Evolutionary conservation across 1,284 basidiomycete genomes (phyloP).

Genomic region (Flammula alnicola): DNA sequence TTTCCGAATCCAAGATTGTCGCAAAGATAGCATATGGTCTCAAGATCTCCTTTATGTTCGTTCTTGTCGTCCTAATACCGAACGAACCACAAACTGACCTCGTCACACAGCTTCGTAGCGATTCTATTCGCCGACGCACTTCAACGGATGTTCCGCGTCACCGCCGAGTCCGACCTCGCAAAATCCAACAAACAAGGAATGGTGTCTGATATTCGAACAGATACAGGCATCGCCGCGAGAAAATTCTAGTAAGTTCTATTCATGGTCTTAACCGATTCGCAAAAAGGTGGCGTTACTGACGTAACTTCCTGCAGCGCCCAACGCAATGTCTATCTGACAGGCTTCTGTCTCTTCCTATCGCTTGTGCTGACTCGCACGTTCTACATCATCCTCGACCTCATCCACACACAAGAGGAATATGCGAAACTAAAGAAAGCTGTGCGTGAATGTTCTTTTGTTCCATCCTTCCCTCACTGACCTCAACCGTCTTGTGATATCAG

Average conservation of each 20-base stretch:
- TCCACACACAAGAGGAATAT: conserved; percentile 89
- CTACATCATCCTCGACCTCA: conserved; percentile 90
- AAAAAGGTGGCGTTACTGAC: conserved; percentile 9
- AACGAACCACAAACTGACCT: too few species aligned
- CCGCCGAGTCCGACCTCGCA: conserved; percentile 74
- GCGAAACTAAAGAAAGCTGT: conserved; percentile 79
- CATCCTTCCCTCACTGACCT: conserved; percentile 1
- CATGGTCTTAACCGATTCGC: neutral
- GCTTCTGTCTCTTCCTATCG: conserved; percentile 92
- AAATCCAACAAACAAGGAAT: conserved; percentile 56
- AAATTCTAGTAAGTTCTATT: conserved; percentile 84
- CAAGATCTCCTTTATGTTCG: conserved; percentile 95
- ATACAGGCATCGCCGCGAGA: conserved; percentile 86
- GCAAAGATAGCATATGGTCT: conserved; percentile 81
- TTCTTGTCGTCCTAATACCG: conserved; percentile 16
- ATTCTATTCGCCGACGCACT: conserved; percentile 90
- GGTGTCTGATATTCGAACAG: conserved; percentile 71
- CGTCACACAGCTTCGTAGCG: conserved; percentile 87
- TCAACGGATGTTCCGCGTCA: conserved; percentile 91
- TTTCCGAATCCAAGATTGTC: conserved; percentile 69
- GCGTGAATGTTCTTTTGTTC: conserved; percentile 26
- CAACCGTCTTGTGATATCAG: conserved; percentile 26
- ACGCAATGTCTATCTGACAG: conserved; percentile 88
- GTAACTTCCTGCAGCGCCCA: conserved; percentile 59
- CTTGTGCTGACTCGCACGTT: conserved; percentile 92